Percentiles rank a stretch among this genome's conserved stretches.
Evolutionary conservation across 2,329 filamentous ascomycete genomes (phyloP).

Genomic region (Nigrospora sphaerica): DNA sequence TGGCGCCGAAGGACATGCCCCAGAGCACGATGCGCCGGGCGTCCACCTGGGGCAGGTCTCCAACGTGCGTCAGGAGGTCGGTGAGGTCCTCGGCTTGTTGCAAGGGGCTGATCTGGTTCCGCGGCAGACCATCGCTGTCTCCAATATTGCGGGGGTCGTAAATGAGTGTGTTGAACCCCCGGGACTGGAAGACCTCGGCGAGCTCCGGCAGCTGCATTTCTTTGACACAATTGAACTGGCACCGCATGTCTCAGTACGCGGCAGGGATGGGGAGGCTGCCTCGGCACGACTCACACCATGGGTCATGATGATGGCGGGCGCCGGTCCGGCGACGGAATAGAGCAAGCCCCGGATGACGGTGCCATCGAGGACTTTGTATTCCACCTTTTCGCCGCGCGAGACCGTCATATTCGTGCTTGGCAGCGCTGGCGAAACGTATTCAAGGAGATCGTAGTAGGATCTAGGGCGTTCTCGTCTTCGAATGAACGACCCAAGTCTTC

Average conservation of each 20-base stretch:
- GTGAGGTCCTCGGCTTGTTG: constrained; percentile 10
- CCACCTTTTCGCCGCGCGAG: constrained; percentile 7
- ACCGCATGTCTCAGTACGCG: too few species aligned
- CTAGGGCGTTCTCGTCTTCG: too few species aligned
- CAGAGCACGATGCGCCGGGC: constrained; percentile 9
- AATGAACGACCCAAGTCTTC: too few species aligned
- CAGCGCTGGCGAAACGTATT: too few species aligned
- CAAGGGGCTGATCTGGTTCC: constrained; percentile 13
- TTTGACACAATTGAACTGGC: constrained; percentile 18
- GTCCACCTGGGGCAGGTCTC: constrained; percentile 10
- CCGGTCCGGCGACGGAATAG: constrained; percentile 5
- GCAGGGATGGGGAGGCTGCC: too few species aligned
- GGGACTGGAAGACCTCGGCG: constrained; percentile 10
- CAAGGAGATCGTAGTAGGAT: too few species aligned
- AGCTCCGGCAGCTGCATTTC: constrained; percentile 14
- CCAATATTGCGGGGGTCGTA: constrained; percentile 17
- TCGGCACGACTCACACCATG: constrained; percentile 15
- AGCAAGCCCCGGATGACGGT: constrained; percentile 9
- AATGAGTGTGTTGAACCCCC: constrained; percentile 12
- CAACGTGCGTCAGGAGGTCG: constrained; percentile 9
- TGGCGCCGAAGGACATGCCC: constrained; percentile 15
- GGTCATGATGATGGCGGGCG: constrained; percentile 14
- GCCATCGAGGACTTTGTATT: constrained; percentile 15
- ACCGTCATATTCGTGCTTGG: too few species aligned
- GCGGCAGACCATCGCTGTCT: constrained; percentile 11